A percentile compares a stretch with the other conserved stretches of the same genome.
phyloP scores from a whole-genome alignment of 2,329 filamentous ascomycete species.

The Xylaria sp. region DNA sequence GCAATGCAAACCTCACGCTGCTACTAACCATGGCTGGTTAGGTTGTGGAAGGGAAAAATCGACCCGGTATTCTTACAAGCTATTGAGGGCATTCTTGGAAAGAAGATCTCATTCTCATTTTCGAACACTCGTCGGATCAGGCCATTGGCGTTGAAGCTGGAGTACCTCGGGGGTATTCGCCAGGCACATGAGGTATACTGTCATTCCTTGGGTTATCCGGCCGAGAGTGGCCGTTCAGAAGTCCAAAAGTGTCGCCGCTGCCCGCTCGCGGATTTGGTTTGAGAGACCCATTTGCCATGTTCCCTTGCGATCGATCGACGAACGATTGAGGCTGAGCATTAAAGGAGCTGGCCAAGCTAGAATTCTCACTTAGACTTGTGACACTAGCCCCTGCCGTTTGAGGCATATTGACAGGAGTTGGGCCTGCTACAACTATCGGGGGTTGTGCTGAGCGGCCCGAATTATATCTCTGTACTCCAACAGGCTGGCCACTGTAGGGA shows the following conservation, averaged over 20 bases:
- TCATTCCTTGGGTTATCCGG: constrained; percentile 28
- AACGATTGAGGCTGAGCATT: background rate
- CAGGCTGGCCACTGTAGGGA: constrained; percentile 58
- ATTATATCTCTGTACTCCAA: constrained; percentile 32
- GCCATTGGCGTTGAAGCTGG: constrained; percentile 14
- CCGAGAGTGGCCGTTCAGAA: constrained; percentile 29
- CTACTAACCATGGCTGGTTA: background rate
- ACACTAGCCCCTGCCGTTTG: constrained; percentile 28
- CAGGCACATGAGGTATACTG: constrained; percentile 40
- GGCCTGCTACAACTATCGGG: constrained; percentile 32
- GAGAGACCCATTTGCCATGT: constrained; percentile 27
- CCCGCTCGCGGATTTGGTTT: constrained; percentile 23
- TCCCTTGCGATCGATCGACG: constrained; percentile 8
- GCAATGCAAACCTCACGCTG: background rate
- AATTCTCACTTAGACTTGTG: constrained; percentile 31
- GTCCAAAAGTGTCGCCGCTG: constrained; percentile 20
- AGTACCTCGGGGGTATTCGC: constrained; percentile 37
- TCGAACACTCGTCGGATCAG: background rate
- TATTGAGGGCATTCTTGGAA: background rate
- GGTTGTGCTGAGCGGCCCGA: constrained; percentile 27
- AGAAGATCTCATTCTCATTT: background rate
- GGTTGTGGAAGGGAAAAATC: background rate
- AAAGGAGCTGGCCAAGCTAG: constrained; percentile 30
- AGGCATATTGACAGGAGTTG: constrained; percentile 14
- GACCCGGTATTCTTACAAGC: background rate